phyloP scores from a whole-genome alignment of 768 basidiomycete species.

The Mycena metata region DNA sequence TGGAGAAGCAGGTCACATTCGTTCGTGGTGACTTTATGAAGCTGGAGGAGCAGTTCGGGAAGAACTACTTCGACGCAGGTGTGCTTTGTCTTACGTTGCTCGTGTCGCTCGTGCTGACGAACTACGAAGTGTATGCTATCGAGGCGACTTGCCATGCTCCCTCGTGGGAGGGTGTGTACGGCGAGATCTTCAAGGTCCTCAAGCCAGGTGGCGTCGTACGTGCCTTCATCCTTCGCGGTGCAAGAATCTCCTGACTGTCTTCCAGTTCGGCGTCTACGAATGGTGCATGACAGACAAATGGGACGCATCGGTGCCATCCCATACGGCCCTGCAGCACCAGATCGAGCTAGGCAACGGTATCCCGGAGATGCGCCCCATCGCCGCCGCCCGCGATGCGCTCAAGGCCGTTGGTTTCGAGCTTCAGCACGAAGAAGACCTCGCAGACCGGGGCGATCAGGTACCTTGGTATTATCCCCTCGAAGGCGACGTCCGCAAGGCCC shows the following conservation, averaged over 20 bases:
- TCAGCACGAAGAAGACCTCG: conserved; percentile 94
- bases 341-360: conserved; percentile 98
- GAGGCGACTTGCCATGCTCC: conserved; percentile 99
- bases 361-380: conserved; percentile 92
- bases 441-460: conserved; percentile 80
- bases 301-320: conserved; percentile 87
- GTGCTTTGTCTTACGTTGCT: conserved; percentile 41
- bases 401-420: conserved; percentile 88
- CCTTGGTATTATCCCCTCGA: conserved; percentile 99
- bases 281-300: conserved; percentile 99
- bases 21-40: conserved; percentile 98
- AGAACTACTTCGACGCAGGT: conserved; percentile 96
- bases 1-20: conserved; percentile 84
- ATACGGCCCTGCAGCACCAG: conserved; percentile 92
- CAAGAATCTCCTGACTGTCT: not conserved
- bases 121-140: conserved; percentile 87
- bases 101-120: not conserved
- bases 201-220: conserved; percentile 96
- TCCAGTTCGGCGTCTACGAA: conserved; percentile 96
- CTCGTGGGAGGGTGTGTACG: conserved; percentile 94
- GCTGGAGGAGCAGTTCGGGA: conserved; percentile 90
- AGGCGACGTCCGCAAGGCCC: conserved; percentile 92
- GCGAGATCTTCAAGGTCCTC: conserved; percentile 91
- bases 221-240: conserved; percentile 35
- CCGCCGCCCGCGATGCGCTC: conserved; percentile 80